These are phyloP conservation scores for Plasmodium malariae DNA, from an alignment of 169 alveolate species.

Conservation along the genomic window DNA sequence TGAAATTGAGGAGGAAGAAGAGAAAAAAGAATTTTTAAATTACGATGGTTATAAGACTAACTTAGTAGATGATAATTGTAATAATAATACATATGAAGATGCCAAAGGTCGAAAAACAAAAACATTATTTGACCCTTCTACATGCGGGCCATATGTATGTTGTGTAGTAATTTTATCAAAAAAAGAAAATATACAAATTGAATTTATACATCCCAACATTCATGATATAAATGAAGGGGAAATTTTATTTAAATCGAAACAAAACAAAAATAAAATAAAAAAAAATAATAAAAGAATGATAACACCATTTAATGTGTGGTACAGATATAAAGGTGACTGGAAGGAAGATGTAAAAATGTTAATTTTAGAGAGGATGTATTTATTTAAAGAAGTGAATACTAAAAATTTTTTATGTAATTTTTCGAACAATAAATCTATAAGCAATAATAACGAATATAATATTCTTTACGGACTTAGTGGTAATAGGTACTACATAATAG, in stretches of 20 bases:
- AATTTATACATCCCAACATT: conserved; percentile 57
- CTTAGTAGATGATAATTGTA: no score
- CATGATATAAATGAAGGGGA: conserved; percentile 23
- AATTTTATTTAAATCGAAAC: background rate
- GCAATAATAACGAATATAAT: conserved; percentile 45
- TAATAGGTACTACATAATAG: conserved; percentile 51
- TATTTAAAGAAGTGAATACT: conserved; percentile 42
- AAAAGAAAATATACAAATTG: conserved; percentile 51
- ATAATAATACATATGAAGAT: background rate
- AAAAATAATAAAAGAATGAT: conserved; percentile 13
- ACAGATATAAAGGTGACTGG: conserved; percentile 70
- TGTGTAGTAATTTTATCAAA: conserved; percentile 46
- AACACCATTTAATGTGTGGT: conserved; percentile 73
- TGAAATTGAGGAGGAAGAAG: conserved; percentile 8
- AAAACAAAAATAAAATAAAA: conserved; percentile 20
- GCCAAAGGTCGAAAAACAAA: conserved; percentile 11
- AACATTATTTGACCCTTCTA: conserved; percentile 34
- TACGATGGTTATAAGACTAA: background rate
- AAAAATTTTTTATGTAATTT: conserved; percentile 24
- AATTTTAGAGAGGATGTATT: conserved; percentile 48
- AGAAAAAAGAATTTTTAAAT: background rate
- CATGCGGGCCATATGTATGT: conserved; percentile 56
- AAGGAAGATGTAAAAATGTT: conserved; percentile 51
- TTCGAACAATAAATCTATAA: background rate
- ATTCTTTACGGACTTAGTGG: conserved; percentile 61